phyloP scores from a whole-genome alignment of 2,329 filamentous ascomycete species.

The Xylariales sp. region DNA sequence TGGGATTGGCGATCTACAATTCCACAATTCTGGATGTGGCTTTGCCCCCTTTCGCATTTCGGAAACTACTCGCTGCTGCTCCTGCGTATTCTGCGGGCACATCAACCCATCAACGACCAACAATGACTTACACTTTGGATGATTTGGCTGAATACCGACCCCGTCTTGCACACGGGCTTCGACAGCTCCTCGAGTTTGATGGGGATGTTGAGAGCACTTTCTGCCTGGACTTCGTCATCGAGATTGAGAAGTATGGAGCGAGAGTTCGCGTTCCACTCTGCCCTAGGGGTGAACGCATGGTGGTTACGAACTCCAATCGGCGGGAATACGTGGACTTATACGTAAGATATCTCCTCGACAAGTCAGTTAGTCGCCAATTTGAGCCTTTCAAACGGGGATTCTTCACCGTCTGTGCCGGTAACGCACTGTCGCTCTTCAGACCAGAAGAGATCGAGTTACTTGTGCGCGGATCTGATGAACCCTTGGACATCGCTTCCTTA shows the following conservation, averaged over 20 bases:
- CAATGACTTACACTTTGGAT: slow-evolving; percentile 70
- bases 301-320: slow-evolving; percentile 80
- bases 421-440: slow-evolving; percentile 79
- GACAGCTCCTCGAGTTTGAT: slow-evolving; percentile 73
- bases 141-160: slow-evolving; percentile 82
- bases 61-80: slow-evolving; percentile 75
- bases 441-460: slow-evolving; percentile 90
- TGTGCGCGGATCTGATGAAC: slow-evolving; percentile 78
- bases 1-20: slow-evolving; percentile 91
- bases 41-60: slow-evolving; percentile 82
- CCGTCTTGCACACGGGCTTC: slow-evolving; percentile 67
- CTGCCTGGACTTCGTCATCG: slow-evolving; percentile 74
- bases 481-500: slow-evolving; percentile 72
- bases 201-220: slow-evolving; percentile 79
- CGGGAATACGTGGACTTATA: slow-evolving; percentile 85
- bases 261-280: slow-evolving; percentile 65
- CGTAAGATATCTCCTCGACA: slow-evolving; percentile 74
- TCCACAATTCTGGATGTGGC: slow-evolving; percentile 88
- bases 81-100: slow-evolving; percentile 54
- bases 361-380: slow-evolving; percentile 73
- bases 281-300: slow-evolving; percentile 63
- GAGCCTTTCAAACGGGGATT: slow-evolving; percentile 93
- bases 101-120: slow-evolving; percentile 51
- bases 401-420: slow-evolving; percentile 85
- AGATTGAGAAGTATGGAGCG: slow-evolving; percentile 72